These are phyloP conservation scores for Cicer judaicum DNA, from an alignment of 306 rosid species.

Conservation along the genomic window DNA sequence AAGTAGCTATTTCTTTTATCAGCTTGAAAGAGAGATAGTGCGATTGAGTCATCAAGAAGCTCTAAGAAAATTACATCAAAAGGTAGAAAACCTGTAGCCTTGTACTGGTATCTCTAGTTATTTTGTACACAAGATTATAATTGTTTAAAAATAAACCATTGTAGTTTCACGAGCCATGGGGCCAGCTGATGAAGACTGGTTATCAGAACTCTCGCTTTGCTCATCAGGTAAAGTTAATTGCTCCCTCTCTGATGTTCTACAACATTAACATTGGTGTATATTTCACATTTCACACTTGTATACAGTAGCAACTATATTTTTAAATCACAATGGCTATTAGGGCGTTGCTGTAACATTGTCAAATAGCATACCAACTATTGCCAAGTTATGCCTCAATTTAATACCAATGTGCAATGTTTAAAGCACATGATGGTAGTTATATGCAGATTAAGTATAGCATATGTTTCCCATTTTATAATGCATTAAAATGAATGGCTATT, in stretches of 20 bases:
- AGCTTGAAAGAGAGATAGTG: constrained; percentile 68
- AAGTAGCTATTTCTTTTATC: constrained; percentile 38
- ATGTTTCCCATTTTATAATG: neutral
- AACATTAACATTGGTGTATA: neutral
- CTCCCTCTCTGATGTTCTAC: neutral
- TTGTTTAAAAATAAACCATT: constrained; percentile 34
- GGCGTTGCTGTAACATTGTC: constrained; percentile 2
- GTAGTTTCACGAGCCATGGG: constrained; percentile 94
- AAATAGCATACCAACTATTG: constrained; percentile 21
- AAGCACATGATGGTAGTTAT: constrained; percentile 12
- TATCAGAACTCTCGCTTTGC: constrained; percentile 97
- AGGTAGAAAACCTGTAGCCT: constrained; percentile 51
- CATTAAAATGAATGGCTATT: neutral
- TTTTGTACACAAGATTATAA: constrained; percentile 24
- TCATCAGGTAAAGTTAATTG: constrained; percentile 70
- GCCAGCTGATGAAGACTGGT: constrained; percentile 98
- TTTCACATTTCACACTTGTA: neutral
- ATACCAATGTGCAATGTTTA: neutral
- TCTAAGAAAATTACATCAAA: constrained; percentile 75
- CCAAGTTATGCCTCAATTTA: constrained; percentile 1
- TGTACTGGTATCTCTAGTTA: too few species aligned
- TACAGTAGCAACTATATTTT: neutral
- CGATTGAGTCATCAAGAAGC: constrained; percentile 67
- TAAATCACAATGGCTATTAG: constrained; percentile 3
- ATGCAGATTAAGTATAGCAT: neutral